Percentiles rank a stretch among this genome's conserved stretches.
Conservation (phyloP, 148 eudicot genomes). For the Tetragonia tetragonoides region DNA sequence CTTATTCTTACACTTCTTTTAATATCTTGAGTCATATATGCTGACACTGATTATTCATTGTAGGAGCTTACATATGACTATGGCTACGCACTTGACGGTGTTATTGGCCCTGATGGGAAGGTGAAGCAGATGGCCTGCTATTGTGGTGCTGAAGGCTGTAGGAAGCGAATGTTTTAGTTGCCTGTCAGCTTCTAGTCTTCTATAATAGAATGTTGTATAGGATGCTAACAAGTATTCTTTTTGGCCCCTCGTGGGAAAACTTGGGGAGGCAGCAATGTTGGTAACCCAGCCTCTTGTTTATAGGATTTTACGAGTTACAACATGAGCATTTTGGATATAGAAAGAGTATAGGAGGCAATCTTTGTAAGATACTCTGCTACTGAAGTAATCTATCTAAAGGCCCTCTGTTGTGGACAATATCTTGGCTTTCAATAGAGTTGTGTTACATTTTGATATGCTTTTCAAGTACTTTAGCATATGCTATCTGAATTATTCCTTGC, state of each 20-base stretch:
- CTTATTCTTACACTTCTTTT: not conserved
- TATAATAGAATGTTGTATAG: conserved; percentile 11
- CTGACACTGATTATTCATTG: not conserved
- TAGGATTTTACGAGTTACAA: not conserved
- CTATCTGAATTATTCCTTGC: no score
- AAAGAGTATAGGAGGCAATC: conserved; percentile 15
- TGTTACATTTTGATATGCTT: no score
- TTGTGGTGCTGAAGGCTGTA: conserved; percentile 47
- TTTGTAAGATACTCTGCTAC: conserved; percentile 8
- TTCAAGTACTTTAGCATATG: not conserved
- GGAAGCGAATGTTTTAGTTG: conserved; percentile 38
- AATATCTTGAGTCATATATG: not conserved
- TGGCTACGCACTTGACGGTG: conserved; percentile 44
- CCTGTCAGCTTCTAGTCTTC: not conserved
- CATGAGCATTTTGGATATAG: not conserved
- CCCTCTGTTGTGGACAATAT: not conserved
- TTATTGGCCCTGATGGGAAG: conserved; percentile 46
- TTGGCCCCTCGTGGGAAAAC: not conserved
- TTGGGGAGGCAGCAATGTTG: not conserved
- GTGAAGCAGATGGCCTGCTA: conserved; percentile 41
- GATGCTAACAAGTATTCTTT: conserved; percentile 9
- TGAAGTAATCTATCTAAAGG: no score
- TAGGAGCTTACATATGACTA: conserved; percentile 55
- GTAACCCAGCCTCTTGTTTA: conserved; percentile 8
- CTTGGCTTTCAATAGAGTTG: no score